Evolutionary conservation across 345 rosid genomes (phyloP).

Genomic region (Mangifera indica): DNA sequence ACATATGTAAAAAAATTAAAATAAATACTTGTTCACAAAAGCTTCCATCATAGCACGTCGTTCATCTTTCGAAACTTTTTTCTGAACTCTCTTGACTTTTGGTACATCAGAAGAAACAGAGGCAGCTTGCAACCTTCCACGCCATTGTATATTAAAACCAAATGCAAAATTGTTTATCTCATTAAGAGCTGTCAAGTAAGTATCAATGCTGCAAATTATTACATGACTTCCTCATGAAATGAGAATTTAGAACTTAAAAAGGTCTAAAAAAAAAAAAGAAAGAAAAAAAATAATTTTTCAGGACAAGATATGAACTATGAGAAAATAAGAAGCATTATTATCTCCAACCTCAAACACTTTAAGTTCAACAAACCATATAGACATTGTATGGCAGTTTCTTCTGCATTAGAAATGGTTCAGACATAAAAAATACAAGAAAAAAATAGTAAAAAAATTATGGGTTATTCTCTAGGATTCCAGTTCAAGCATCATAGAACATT

Average conservation of each 20-base stretch:
- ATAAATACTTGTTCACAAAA: constrained; percentile 39
- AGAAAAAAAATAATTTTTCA: too few species aligned
- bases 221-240: background rate
- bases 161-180: constrained; percentile 15
- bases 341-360: background rate
- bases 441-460: background rate
- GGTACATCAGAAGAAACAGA: constrained; percentile 35
- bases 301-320: background rate
- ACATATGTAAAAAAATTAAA: background rate
- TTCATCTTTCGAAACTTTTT: constrained; percentile 37
- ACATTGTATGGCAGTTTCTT: background rate
- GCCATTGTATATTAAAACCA: constrained; percentile 28
- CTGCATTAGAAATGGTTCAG: too few species aligned
- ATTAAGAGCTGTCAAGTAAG: constrained; percentile 18
- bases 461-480: background rate
- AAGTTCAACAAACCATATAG: background rate
- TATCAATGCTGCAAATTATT: background rate
- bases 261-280: background rate
- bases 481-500: background rate
- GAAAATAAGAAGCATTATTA: background rate
- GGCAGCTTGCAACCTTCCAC: constrained; percentile 37
- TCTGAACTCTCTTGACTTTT: constrained; percentile 20
- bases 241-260: background rate
- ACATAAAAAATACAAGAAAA: background rate
- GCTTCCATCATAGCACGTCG: constrained; percentile 42